Conservation (phyloP, 179 eudicot genomes). For the Beta macrorhiza region DNA sequence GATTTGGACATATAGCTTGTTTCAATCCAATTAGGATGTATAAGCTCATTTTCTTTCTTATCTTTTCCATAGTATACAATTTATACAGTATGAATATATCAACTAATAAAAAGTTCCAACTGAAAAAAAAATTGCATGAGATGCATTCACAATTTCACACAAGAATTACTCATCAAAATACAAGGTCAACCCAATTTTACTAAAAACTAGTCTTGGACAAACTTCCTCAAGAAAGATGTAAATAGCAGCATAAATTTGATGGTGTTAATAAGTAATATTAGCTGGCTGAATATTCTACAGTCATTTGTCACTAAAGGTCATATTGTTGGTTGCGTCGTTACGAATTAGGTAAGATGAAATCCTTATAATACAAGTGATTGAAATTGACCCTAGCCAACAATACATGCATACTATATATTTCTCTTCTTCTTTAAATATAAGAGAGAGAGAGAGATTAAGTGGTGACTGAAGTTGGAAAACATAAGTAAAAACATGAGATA, state of each 20-base stretch:
- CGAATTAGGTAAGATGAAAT: constrained; percentile 36
- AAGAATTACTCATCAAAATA: too few species aligned
- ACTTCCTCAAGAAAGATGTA: neutral
- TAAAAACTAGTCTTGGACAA: neutral
- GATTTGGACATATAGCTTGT: too few species aligned
- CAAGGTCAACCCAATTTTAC: neutral
- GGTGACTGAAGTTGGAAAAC: constrained; percentile 32
- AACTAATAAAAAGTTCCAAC: too few species aligned
- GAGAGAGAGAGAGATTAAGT: neutral
- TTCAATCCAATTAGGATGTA: too few species aligned
- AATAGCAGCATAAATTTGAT: neutral
- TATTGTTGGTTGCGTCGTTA: constrained; percentile 36
- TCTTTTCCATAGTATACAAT: too few species aligned
- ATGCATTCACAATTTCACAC: too few species aligned
- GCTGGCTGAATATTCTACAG: constrained; percentile 4
- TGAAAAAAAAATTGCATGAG: too few species aligned
- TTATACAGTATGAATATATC: too few species aligned
- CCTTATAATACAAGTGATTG: constrained; percentile 32
- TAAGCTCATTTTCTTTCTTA: too few species aligned
- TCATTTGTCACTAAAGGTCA: constrained; percentile 22
- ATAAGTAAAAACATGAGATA: constrained; percentile 27
- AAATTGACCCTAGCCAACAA: constrained; percentile 19
- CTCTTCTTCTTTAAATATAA: neutral
- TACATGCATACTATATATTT: neutral
- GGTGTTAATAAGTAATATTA: neutral